Base-by-base conservation (phyloP, 2,329 filamentous ascomycete species). In the Shiraia sp. region DNA sequence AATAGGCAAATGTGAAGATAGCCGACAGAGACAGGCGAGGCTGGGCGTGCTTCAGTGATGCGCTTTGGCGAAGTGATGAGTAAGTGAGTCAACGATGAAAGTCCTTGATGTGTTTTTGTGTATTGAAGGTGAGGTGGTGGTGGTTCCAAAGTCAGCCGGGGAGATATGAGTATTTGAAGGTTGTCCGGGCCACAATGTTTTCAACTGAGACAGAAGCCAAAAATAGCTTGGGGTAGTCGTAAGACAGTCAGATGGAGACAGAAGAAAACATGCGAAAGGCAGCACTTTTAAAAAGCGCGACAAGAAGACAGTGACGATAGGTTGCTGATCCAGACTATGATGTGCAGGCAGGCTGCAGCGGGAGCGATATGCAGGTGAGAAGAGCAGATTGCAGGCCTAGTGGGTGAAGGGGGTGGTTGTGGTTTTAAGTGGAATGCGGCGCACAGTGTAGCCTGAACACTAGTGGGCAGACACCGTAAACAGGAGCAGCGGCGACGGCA, bases 371-470 rank as follows among this genome's bases (percentile, higher is more conserved):
- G 55, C 51, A 53, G 36, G 28, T 47, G 47, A 32, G 32, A 57
- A 38, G 51, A 53, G 40, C 40, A 51, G 50, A 52, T 36, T 36
- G 50, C 45, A 57, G 55, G 51, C 47, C 44, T 59, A 51, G 53
- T 49, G 55, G 59, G 46, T 50, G 40, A 40, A 36, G 48, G 36
- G 34, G 39, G 41, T n/a, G n/a, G n/a, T n/a, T n/a, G n/a, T n/a
- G n/a, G 51, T 45, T 56, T 63, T 64, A 60, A 57, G 58, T 57
- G 54, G 36, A 46, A 47, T 51, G 48, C 42, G 49, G 55, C 46
- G 48, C 47, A 49, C 55, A 57, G 38, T 61, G 64, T 49, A 66
- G 64, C 62, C 64, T 66, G 61, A 52, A 60, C 52, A 53, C 51
- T 50, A n/a, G n/a, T n/a, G n/a, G n/a, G n/a, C n/a, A n/a, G n/a